A percentile compares a stretch with the other conserved stretches of the same genome.
Evolutionary conservation across 345 rosid genomes (phyloP).

Genomic region (Camelina sativa): DNA sequence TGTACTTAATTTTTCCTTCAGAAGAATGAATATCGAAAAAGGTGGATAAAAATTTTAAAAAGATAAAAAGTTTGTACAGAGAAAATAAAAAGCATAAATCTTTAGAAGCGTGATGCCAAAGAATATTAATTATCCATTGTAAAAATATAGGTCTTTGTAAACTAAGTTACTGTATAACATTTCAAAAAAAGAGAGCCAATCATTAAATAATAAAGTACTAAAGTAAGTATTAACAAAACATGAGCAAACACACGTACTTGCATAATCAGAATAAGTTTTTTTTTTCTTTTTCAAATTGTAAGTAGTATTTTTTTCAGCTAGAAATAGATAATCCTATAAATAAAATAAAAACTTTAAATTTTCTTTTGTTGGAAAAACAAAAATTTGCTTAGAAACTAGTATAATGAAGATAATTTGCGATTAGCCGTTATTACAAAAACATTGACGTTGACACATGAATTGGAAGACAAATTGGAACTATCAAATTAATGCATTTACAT

Average conservation of each 20-base stretch:
- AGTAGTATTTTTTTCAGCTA: too few relatives aligned
- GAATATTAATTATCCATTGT: not conserved
- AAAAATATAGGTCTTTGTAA: constrained; percentile 35
- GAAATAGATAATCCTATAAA: not conserved
- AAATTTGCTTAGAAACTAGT: too few relatives aligned
- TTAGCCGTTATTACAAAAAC: too few relatives aligned
- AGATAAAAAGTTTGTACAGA: constrained; percentile 1
- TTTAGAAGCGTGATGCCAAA: constrained; percentile 26
- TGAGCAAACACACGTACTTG: not conserved
- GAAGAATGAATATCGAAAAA: constrained; percentile 31
- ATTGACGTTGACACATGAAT: too few relatives aligned
- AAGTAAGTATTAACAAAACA: not conserved
- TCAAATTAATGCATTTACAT: too few relatives aligned
- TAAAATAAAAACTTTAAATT: not conserved
- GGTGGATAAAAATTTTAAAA: not conserved
- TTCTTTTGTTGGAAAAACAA: not conserved
- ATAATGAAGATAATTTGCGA: too few relatives aligned
- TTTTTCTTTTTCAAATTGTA: not conserved
- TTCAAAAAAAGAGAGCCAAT: not conserved
- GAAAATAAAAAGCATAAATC: constrained; percentile 22
- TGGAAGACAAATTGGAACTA: too few relatives aligned
- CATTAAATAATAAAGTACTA: not conserved
- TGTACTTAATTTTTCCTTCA: constrained; percentile 22
- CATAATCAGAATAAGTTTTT: not conserved
- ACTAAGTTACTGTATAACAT: constrained; percentile 10